Evolutionary conservation across 768 basidiomycete genomes (phyloP).

Genomic region (Pleurotus tuoliensis): DNA sequence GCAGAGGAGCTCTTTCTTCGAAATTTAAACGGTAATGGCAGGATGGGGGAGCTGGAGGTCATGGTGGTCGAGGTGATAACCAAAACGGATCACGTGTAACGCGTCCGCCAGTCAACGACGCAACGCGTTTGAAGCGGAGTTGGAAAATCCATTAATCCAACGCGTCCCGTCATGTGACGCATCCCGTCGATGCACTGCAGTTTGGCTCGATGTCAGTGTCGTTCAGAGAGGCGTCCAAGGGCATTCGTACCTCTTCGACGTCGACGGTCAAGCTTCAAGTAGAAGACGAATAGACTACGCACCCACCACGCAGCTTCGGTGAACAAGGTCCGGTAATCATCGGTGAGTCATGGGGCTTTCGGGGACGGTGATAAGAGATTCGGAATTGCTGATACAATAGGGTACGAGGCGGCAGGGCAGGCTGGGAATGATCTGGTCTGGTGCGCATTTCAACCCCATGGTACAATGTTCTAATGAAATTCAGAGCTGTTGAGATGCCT

Average conservation of each 20-base stretch:
- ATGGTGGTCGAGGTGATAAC: constrained; percentile 40
- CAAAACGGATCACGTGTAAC: constrained; percentile 41
- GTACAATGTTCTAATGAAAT: no score
- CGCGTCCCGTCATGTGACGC: constrained; percentile 27
- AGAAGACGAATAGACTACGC: background rate
- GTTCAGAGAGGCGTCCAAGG: background rate
- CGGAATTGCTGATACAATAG: background rate
- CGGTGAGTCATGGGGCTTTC: background rate
- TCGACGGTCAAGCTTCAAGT: background rate
- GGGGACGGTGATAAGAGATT: background rate
- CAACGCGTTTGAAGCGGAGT: constrained; percentile 34
- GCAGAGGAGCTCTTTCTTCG: constrained; percentile 16
- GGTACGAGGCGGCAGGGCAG: background rate
- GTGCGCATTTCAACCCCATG: background rate
- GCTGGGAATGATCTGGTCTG: background rate
- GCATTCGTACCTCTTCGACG: background rate
- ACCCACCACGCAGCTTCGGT: background rate
- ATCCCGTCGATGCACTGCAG: background rate
- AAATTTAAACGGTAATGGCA: constrained; percentile 18
- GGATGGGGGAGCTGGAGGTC: constrained; percentile 28
- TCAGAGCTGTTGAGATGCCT: background rate
- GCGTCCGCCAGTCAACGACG: constrained; percentile 26
- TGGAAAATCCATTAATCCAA: constrained; percentile 28
- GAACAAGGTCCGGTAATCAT: background rate
- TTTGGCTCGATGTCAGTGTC: background rate